These are phyloP conservation scores for Ceratobasidium sp. DNA, from an alignment of 1,284 basidiomycete genomes.

Conservation along the genomic window DNA sequence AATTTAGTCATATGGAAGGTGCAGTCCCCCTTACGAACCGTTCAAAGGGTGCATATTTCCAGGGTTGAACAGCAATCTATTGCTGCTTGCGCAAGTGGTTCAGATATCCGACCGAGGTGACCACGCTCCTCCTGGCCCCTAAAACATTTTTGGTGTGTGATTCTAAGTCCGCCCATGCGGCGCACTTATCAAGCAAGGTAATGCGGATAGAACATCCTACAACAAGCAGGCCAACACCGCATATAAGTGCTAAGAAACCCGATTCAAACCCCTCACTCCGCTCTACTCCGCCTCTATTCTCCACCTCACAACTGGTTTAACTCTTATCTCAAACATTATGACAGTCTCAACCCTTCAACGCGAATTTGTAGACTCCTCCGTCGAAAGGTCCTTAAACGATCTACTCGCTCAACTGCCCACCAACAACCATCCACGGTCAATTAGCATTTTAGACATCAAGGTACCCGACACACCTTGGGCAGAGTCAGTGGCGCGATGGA, in stretches of 20 bases:
- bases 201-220: not conserved
- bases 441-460: slow-evolving; percentile 37
- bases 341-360: slow-evolving; percentile 7
- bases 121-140: no score
- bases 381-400: slow-evolving; percentile 41
- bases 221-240: not conserved
- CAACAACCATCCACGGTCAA: slow-evolving; percentile 23
- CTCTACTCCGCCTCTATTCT: no score
- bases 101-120: no score
- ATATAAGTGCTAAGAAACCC: not conserved
- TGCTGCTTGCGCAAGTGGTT: no score
- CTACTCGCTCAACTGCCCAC: slow-evolving; percentile 31
- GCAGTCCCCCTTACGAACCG: not conserved
- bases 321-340: not conserved
- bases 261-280: not conserved
- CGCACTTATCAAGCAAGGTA: not conserved
- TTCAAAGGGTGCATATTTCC: not conserved
- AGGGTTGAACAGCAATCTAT: not conserved
- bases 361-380: slow-evolving; percentile 41
- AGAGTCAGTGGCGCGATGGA: slow-evolving; percentile 40
- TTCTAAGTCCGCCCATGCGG: not conserved
- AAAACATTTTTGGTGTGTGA: no score
- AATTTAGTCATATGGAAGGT: not conserved
- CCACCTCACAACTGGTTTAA: not conserved
- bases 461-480: slow-evolving; percentile 38